phyloP scores from a whole-genome alignment of 1,284 basidiomycete genomes.

The Ceratobasidium theobromae region DNA sequence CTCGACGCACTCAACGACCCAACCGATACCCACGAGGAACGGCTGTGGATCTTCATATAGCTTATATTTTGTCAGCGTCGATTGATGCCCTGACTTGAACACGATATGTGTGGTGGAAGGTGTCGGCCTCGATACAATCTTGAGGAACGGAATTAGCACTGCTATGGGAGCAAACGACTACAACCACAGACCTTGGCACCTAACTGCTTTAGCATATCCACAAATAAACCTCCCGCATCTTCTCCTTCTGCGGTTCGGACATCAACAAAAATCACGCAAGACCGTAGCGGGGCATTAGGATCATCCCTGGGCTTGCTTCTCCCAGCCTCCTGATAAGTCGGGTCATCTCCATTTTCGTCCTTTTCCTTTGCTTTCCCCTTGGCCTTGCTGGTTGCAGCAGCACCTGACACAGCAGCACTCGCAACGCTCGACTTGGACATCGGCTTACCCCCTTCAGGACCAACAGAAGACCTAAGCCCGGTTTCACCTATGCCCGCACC shows the following conservation, averaged over 20 bases:
- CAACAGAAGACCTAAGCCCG: not conserved
- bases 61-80: slow-evolving; percentile 77
- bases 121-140: slow-evolving; percentile 52
- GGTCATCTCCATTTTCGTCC: slow-evolving; percentile 11
- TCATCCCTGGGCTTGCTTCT: slow-evolving; percentile 10
- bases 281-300: slow-evolving; percentile 14
- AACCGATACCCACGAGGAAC: slow-evolving; percentile 81
- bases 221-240: slow-evolving; percentile 79
- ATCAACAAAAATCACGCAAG: slow-evolving; percentile 84
- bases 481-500: not conserved
- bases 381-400: not conserved
- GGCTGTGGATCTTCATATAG: slow-evolving; percentile 71
- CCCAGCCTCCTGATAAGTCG: slow-evolving; percentile 7
- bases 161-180: slow-evolving; percentile 33
- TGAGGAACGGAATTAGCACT: slow-evolving; percentile 60
- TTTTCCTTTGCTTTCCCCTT: slow-evolving; percentile 19
- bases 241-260: slow-evolving; percentile 85
- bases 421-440: not conserved
- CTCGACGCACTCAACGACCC: slow-evolving; percentile 87
- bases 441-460: not conserved
- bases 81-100: slow-evolving; percentile 81
- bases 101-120: slow-evolving; percentile 81
- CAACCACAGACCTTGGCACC: slow-evolving; percentile 86
- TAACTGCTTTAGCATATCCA: slow-evolving; percentile 77
- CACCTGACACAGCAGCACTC: not conserved